These are phyloP conservation scores for Drechslerella coelobrocha DNA, from an alignment of 2,329 filamentous ascomycete species.

Conservation along the genomic window DNA sequence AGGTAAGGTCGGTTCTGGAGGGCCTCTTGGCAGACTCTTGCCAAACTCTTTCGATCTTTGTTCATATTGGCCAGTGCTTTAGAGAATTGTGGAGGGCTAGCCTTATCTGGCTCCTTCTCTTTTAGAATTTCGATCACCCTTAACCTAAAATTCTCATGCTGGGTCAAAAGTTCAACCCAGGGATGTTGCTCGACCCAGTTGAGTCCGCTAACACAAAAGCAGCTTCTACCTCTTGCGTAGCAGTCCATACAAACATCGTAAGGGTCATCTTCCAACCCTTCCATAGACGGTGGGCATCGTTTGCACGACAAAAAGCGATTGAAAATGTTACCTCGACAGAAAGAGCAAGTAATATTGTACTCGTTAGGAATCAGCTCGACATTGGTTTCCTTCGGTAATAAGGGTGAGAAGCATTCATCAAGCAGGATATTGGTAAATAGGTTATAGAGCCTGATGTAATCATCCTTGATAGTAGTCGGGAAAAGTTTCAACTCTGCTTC, in stretches of 20 bases:
- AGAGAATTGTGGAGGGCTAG: conserved; percentile 72
- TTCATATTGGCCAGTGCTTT: conserved; percentile 70
- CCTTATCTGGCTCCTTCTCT: conserved; percentile 66
- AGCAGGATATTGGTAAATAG: conserved; percentile 80
- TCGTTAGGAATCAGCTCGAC: conserved; percentile 82
- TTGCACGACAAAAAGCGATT: conserved; percentile 95
- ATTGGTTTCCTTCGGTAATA: conserved; percentile 57
- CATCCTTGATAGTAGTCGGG: conserved; percentile 62
- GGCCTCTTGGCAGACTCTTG: conserved; percentile 93
- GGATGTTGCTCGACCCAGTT: conserved; percentile 92
- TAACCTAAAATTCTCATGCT: conserved; percentile 82
- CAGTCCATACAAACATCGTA: conserved; percentile 99
- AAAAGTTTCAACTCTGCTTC: conserved; percentile 34
- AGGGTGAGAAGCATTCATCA: conserved; percentile 81
- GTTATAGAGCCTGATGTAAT: conserved; percentile 80
- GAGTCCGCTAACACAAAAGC: conserved; percentile 81
- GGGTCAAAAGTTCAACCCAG: conserved; percentile 77
- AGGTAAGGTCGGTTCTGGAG: conserved; percentile 76
- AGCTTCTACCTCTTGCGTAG: conserved; percentile 95
- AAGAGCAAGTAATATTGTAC: conserved; percentile 91
- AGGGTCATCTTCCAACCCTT: conserved; percentile 73
- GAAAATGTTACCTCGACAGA: conserved; percentile 95
- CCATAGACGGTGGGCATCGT: conserved; percentile 72
- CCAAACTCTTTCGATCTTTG: conserved; percentile 74
- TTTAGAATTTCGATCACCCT: conserved; percentile 78